These are phyloP conservation scores for Nemophila menziesii DNA, from an alignment of 257 asterid species.

Conservation along the genomic window DNA sequence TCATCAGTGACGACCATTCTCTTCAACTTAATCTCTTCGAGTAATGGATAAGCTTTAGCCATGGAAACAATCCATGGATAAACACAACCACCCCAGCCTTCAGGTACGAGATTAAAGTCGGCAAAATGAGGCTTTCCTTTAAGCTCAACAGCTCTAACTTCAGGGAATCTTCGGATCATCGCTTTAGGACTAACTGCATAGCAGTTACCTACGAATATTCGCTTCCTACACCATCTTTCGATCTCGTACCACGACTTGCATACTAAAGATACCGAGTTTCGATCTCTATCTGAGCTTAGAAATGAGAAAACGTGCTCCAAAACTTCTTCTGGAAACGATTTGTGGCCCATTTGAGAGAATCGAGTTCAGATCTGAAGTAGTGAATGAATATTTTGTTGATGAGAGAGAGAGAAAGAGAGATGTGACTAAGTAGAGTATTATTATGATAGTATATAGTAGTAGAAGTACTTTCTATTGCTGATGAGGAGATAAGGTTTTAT, in stretches of 20 bases:
- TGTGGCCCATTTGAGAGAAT: conserved; percentile 39
- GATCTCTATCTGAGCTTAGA: conserved; percentile 46
- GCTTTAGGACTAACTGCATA: conserved; percentile 59
- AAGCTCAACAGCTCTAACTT: conserved; percentile 57
- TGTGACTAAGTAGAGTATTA: conserved; percentile 19
- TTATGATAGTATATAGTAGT: not conserved
- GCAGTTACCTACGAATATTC: conserved; percentile 74
- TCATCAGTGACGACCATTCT: conserved; percentile 85
- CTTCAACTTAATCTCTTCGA: conserved; percentile 86
- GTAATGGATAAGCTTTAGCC: conserved; percentile 56
- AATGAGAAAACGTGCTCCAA: conserved; percentile 75
- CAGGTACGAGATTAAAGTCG: conserved; percentile 82
- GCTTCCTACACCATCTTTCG: conserved; percentile 79
- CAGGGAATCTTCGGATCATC: conserved; percentile 73
- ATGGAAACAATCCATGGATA: conserved; percentile 66
- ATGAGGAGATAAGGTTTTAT: conserved; percentile 66
- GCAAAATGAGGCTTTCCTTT: conserved; percentile 97
- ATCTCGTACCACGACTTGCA: conserved; percentile 94
- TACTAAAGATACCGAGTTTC: conserved; percentile 75
- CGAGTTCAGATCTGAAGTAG: conserved; percentile 21
- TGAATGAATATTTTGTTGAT: not conserved
- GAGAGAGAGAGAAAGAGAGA: conserved; percentile 12
- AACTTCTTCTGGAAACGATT: conserved; percentile 75
- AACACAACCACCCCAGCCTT: conserved; percentile 78
- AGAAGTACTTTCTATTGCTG: conserved; percentile 17